A percentile compares a stretch with the other conserved stretches of the same genome.
These are phyloP conservation scores for Neophaeococcomyces mojaviensis DNA, from an alignment of 2,329 filamentous ascomycete species.

Conservation along the genomic window DNA sequence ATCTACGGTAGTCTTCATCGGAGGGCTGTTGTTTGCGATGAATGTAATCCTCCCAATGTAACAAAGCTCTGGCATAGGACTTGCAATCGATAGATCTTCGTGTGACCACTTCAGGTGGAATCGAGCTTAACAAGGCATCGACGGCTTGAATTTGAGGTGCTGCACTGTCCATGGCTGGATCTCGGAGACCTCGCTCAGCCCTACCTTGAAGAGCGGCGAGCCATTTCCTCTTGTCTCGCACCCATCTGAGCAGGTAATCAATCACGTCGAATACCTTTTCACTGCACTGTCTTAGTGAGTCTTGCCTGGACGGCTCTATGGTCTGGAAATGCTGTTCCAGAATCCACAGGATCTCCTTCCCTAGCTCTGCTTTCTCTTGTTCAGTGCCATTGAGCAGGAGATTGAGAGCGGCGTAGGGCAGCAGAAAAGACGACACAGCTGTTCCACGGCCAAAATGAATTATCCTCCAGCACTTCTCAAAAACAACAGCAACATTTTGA, in stretches of 20 bases:
- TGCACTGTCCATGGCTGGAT: conserved; percentile 13
- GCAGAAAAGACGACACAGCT: conserved; percentile 75
- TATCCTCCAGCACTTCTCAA: conserved; percentile 71
- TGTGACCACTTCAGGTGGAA: conserved; percentile 67
- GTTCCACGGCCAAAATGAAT: conserved; percentile 73
- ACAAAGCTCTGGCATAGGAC: conserved; percentile 83
- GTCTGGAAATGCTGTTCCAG: conserved; percentile 56
- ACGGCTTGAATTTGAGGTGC: conserved; percentile 52
- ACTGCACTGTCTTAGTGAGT: conserved; percentile 76
- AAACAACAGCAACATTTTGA: conserved; percentile 66
- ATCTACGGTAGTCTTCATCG: conserved; percentile 59
- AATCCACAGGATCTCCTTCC: conserved; percentile 66
- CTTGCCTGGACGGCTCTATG: conserved; percentile 51
- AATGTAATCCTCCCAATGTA: conserved; percentile 90
- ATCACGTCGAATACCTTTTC: conserved; percentile 88
- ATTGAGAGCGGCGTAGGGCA: conserved; percentile 82
- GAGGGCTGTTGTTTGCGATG: conserved; percentile 43
- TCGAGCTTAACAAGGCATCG: conserved; percentile 61
- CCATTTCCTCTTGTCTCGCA: conserved; percentile 65
- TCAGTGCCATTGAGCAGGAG: conserved; percentile 67
- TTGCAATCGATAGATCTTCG: conserved; percentile 85
- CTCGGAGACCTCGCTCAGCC: conserved; percentile 16
- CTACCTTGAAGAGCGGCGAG: conserved; percentile 10
- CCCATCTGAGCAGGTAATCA: conserved; percentile 86
- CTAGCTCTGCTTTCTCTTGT: conserved; percentile 54